phyloP scores from a whole-genome alignment of 805 yeast genomes.

The Wickerhamomyces bisporus region DNA sequence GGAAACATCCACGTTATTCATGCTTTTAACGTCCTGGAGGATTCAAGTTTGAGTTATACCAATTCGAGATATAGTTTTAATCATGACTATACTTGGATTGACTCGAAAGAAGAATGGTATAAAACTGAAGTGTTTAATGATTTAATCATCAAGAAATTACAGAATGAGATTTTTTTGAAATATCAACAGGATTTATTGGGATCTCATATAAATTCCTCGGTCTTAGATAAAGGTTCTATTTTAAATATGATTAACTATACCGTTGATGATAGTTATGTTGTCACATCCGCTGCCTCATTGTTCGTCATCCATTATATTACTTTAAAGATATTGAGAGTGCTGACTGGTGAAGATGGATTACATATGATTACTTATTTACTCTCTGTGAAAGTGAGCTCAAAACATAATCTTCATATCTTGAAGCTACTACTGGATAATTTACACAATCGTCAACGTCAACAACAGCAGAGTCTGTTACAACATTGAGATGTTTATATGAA shows the following conservation, averaged over 20 bases:
- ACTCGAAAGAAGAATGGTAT: constrained; percentile 19
- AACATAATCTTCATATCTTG: constrained; percentile 18
- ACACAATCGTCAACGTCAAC: not conserved
- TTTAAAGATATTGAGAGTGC: constrained; percentile 17
- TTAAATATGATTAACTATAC: constrained; percentile 19
- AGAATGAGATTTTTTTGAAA: constrained; percentile 17
- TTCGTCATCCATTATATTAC: constrained; percentile 18
- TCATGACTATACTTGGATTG: constrained; percentile 20
- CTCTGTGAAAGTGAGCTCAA: constrained; percentile 18
- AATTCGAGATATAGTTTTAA: constrained; percentile 18
- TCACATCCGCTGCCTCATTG: constrained; percentile 16
- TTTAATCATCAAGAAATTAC: constrained; percentile 17
- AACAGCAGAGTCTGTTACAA: not conserved
- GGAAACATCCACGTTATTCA: constrained; percentile 21
- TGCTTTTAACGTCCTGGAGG: constrained; percentile 15
- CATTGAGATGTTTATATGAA: no score
- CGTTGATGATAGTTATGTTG: constrained; percentile 15
- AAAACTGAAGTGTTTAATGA: constrained; percentile 20
- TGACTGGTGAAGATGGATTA: constrained; percentile 16
- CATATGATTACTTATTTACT: constrained; percentile 18
- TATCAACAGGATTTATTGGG: constrained; percentile 20
- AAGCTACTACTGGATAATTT: constrained; percentile 11
- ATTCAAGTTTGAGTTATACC: constrained; percentile 17
- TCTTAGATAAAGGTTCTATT: constrained; percentile 18
- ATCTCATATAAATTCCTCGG: constrained; percentile 14